phyloP scores from a whole-genome alignment of 495 filamentous ascomycete genomes.

The Penicillium cosmopolitanum region DNA sequence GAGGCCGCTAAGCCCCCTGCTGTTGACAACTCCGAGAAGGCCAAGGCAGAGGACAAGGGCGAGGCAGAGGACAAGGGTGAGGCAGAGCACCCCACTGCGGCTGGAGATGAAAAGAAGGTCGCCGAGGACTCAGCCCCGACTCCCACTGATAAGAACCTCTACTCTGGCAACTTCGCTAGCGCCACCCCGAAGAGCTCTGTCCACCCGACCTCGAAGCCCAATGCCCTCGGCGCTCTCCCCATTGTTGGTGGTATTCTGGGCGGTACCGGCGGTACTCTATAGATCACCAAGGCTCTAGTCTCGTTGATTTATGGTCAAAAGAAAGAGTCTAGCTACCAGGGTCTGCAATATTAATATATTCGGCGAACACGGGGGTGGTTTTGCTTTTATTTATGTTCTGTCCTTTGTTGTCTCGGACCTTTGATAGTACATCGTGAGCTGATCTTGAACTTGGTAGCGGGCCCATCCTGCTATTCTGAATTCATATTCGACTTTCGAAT shows the following conservation, averaged over 20 bases:
- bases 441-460: too few species aligned
- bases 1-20: constrained; percentile 3
- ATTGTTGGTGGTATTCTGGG: constrained; percentile 37
- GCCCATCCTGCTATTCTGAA: neutral
- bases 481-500: neutral
- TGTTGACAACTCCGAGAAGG: constrained; percentile 10
- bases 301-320: neutral
- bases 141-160: constrained; percentile 22
- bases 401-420: too few species aligned
- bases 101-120: constrained; percentile 14
- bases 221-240: constrained; percentile 33
- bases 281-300: neutral
- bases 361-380: neutral
- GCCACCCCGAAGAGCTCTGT: constrained; percentile 26
- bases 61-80: constrained; percentile 13
- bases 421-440: too few species aligned
- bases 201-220: constrained; percentile 30
- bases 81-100: constrained; percentile 4
- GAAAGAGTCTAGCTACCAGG: neutral
- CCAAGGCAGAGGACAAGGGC: constrained; percentile 11
- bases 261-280: constrained; percentile 23
- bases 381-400: neutral
- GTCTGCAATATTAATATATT: neutral
- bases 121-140: constrained; percentile 10
- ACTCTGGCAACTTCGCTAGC: constrained; percentile 31